A percentile compares a stretch with the other conserved stretches of the same genome.
Evolutionary conservation across 2,329 filamentous ascomycete species (phyloP).

Genomic region (Geosmithia morbida): DNA sequence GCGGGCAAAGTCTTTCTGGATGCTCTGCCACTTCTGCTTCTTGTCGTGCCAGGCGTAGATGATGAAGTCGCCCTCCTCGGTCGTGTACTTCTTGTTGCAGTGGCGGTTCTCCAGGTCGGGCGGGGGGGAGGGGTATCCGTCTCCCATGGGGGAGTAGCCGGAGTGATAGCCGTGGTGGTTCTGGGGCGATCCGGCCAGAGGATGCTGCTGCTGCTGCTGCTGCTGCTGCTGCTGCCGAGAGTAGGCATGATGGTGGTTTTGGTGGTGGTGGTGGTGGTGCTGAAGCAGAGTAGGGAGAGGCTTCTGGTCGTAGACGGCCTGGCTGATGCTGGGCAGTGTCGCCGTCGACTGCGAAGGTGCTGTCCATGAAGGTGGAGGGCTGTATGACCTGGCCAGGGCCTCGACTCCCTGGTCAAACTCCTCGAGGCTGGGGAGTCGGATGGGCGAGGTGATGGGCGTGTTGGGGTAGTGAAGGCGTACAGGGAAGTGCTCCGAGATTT

Average conservation of each 20-base stretch:
- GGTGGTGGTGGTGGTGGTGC: not conserved
- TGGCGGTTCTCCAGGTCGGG: slow-evolving; percentile 21
- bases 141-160: not conserved
- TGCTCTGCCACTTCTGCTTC: slow-evolving; percentile 25
- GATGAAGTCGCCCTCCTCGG: slow-evolving; percentile 27
- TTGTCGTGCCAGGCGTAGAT: slow-evolving; percentile 28
- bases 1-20: slow-evolving; percentile 22
- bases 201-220: no score
- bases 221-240: no score
- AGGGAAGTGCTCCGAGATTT: slow-evolving; percentile 6
- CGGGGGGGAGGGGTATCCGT: slow-evolving; percentile 18
- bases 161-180: slow-evolving; percentile 1
- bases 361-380: not conserved
- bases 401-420: slow-evolving; percentile 24
- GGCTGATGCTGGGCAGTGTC: not conserved
- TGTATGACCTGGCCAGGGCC: slow-evolving; percentile 8
- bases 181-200: not conserved
- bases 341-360: not conserved
- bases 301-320: not conserved
- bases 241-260: not conserved
- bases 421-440: slow-evolving; percentile 18
- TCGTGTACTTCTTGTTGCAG: slow-evolving; percentile 28
- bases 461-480: slow-evolving; percentile 4
- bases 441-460: slow-evolving; percentile 4
- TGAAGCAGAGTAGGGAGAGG: not conserved